Evolutionary conservation across 2,329 filamentous ascomycete species (phyloP), one percentile per base, ranked within the genome.

Genomic region (Stachybotrys elegans): DNA sequence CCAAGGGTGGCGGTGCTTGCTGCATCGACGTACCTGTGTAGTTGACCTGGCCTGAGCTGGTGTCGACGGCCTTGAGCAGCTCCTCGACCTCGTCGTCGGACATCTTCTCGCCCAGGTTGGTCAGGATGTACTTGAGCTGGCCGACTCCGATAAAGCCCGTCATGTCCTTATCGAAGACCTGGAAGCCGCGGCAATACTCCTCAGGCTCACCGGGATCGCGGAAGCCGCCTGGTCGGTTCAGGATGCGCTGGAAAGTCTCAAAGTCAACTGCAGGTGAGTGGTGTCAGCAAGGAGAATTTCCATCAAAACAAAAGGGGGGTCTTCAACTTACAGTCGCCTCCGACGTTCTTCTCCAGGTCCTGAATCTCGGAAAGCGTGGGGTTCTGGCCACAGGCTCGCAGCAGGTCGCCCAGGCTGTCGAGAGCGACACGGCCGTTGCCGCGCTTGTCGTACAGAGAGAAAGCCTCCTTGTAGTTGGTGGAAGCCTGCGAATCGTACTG

Each of bases 381-480:
- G 73, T 98, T 98, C 76, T 98, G 93, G 39, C 93, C 93, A 66
- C 93, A 98, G 44, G 93, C 93, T 64, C 93, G 87, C 55, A 98
- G 83, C 48, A 98, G 80, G 67, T 98, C 93, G 57, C 93, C 93
- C 45, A 98, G 81, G 52, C 84, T 86, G 55, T 92, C 86, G 66
- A 91, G 76, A 32, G 86, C 72, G 57, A 97, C 93, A 58, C 91
- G 91, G 63, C 92, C 91, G 65, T 88, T 95, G 65, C 93, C 93
- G 69, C 93, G 92, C 84, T 96, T 97, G 79, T 98, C 93, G 78
- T 97, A 98, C 67, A 98, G 87, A 60, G 91, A 91, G 73, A 98
- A 98, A 57, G 93, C 93, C 84, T 98, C 93, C 79, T 97, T 97
- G 88, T 97, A 98, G 85, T 98, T 97, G 75, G 92, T 97, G 50